Percentiles rank a stretch among this genome's conserved stretches.
These are phyloP conservation scores for Colletotrichum sp. DNA, from an alignment of 2,329 filamentous ascomycete species.

Conservation along the genomic window DNA sequence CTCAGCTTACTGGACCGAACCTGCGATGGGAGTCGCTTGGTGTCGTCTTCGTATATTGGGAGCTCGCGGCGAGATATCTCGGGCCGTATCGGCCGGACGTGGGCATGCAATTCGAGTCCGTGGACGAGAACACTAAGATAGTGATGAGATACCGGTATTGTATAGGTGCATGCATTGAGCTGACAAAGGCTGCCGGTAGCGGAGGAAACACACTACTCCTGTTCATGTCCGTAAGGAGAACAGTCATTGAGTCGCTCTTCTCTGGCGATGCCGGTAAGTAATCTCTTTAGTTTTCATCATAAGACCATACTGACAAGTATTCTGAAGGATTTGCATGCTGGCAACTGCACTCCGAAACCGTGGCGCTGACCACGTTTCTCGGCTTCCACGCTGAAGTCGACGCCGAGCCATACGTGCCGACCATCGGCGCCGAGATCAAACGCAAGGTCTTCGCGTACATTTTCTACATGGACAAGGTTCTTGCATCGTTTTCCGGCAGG, in stretches of 20 bases:
- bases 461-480: constrained; percentile 39
- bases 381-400: constrained; percentile 26
- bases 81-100: constrained; percentile 8
- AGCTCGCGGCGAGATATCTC: constrained; percentile 9
- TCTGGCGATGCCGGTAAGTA: constrained; percentile 39
- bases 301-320: background rate
- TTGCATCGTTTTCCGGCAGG: constrained; percentile 46
- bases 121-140: constrained; percentile 9
- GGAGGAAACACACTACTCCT: constrained; percentile 36
- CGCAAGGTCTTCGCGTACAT: constrained; percentile 34
- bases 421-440: constrained; percentile 32
- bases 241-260: constrained; percentile 36
- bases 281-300: rapidly evolving
- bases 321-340: constrained; percentile 3
- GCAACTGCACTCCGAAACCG: constrained; percentile 34
- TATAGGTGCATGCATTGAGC: constrained; percentile 26
- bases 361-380: constrained; percentile 30
- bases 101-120: background rate
- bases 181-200: constrained; percentile 31
- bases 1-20: constrained; percentile 40
- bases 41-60: constrained; percentile 35
- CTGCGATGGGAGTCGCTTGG: constrained; percentile 51
- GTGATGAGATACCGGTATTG: constrained; percentile 24
- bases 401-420: constrained; percentile 24
- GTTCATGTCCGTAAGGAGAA: constrained; percentile 32